phyloP scores from a whole-genome alignment of 192 early-diverging fungal genomes.

The Podila horticola region DNA sequence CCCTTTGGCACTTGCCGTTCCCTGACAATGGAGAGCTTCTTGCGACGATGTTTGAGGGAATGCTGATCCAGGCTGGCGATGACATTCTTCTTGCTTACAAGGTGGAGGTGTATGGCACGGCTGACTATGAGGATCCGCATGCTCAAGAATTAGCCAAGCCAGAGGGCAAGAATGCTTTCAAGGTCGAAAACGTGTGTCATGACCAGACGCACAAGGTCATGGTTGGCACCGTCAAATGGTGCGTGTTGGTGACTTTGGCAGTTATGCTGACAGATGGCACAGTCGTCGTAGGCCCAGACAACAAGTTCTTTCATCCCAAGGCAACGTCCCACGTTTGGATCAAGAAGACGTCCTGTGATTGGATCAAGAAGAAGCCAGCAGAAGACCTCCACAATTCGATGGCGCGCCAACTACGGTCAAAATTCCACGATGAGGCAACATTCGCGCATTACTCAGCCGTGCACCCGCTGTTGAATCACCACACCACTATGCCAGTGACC shows the following conservation, averaged over 20 bases:
- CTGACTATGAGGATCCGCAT: constrained; percentile 12
- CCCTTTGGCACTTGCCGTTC: constrained; percentile 13
- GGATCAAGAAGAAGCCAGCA: constrained; percentile 14
- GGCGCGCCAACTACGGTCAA: constrained; percentile 17
- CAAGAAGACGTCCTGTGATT: background rate
- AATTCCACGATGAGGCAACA: constrained; percentile 8
- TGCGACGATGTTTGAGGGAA: constrained; percentile 8
- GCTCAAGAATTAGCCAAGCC: constrained; percentile 19
- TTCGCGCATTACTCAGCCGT: constrained; percentile 17
- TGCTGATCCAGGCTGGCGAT: constrained; percentile 10
- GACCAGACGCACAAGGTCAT: constrained; percentile 24
- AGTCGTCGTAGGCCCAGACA: constrained; percentile 16
- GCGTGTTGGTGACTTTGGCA: constrained; percentile 13
- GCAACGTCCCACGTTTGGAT: constrained; percentile 9
- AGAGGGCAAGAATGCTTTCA: constrained; percentile 17
- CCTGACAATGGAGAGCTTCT: constrained; percentile 9
- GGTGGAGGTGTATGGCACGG: constrained; percentile 22
- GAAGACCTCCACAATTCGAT: constrained; percentile 9
- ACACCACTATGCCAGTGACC: constrained; percentile 22
- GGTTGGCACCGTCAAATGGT: constrained; percentile 19
- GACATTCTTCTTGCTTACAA: constrained; percentile 12
- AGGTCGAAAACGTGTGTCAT: constrained; percentile 16
- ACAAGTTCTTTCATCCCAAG: constrained; percentile 14
- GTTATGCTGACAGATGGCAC: constrained; percentile 18
- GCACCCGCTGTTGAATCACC: constrained; percentile 13